Percentiles rank a stretch among this genome's conserved stretches.
Evolutionary conservation across 2,329 filamentous ascomycete genomes (phyloP).

Genomic region (Ascochyta viciae-villosae): DNA sequence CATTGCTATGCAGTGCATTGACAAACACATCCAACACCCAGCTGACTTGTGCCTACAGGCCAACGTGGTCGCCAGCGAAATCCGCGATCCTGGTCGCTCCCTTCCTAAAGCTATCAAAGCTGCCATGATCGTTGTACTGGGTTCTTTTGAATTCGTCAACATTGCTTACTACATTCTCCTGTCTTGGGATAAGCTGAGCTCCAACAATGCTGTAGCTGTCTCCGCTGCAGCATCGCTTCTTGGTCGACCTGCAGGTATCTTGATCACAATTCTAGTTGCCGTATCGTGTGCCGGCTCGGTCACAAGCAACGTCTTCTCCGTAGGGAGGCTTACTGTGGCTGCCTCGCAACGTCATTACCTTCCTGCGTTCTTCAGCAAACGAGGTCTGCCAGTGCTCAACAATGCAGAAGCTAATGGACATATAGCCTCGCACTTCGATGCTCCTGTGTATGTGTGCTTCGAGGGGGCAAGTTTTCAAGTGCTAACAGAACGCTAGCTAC

Average conservation of each 20-base stretch:
- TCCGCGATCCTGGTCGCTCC: constrained; percentile 43
- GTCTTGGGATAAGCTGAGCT: constrained; percentile 65
- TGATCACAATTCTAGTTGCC: constrained; percentile 64
- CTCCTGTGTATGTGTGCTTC: constrained; percentile 38
- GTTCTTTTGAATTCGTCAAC: constrained; percentile 67
- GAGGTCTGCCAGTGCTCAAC: constrained; percentile 32
- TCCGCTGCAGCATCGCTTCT: constrained; percentile 59
- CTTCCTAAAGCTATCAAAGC: constrained; percentile 68
- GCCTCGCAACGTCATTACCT: constrained; percentile 52
- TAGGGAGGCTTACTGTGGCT: constrained; percentile 66
- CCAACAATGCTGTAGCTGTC: constrained; percentile 68
- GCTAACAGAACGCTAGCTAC: constrained; percentile 30
- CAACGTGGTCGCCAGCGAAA: constrained; percentile 50
- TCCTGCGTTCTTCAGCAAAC: constrained; percentile 40
- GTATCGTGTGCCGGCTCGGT: constrained; percentile 68
- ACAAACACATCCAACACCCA: not conserved
- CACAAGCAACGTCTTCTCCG: constrained; percentile 68
- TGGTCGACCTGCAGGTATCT: constrained; percentile 61
- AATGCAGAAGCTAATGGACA: constrained; percentile 6
- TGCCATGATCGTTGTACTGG: constrained; percentile 65
- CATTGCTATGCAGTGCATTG: not conserved
- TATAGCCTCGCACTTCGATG: constrained; percentile 32
- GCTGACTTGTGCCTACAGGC: constrained; percentile 31
- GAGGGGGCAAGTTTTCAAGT: not conserved
- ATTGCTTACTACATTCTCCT: constrained; percentile 68